These are phyloP conservation scores for Achlya hypogyna DNA, from an alignment of 352 stramenopile genomes.

Conservation along the genomic window DNA sequence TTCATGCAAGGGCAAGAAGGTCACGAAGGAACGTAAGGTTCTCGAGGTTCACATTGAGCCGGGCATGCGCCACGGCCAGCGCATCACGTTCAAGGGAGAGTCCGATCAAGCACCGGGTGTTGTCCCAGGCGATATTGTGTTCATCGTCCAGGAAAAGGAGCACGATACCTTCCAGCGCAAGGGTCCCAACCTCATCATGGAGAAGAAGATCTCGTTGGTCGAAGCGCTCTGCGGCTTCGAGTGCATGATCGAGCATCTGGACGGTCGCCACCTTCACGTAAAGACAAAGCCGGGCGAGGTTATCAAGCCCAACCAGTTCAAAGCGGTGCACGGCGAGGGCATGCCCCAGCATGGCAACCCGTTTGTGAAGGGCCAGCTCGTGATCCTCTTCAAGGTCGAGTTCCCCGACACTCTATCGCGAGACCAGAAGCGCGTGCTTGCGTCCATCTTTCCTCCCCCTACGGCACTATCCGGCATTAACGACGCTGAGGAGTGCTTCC, in stretches of 20 bases:
- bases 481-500: slow-evolving; percentile 70
- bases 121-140: slow-evolving; percentile 92
- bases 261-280: slow-evolving; percentile 87
- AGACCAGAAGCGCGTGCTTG: slow-evolving; percentile 71
- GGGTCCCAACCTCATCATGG: slow-evolving; percentile 93
- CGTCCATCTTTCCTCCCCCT: slow-evolving; percentile 45
- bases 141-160: slow-evolving; percentile 97
- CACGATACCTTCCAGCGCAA: slow-evolving; percentile 94
- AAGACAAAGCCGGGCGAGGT: slow-evolving; percentile 89
- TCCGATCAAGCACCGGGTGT: slow-evolving; percentile 92
- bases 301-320: slow-evolving; percentile 91
- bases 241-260: slow-evolving; percentile 90
- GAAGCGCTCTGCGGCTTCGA: slow-evolving; percentile 89
- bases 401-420: slow-evolving; percentile 88
- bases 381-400: slow-evolving; percentile 96
- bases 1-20: slow-evolving; percentile 89
- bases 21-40: slow-evolving; percentile 95
- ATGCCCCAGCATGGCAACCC: slow-evolving; percentile 97
- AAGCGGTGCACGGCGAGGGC: slow-evolving; percentile 92
- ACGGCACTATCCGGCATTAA: slow-evolving; percentile 33
- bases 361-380: slow-evolving; percentile 97
- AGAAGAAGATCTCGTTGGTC: slow-evolving; percentile 92
- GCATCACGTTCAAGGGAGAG: slow-evolving; percentile 96
- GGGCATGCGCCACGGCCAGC: slow-evolving; percentile 95
- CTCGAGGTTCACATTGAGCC: slow-evolving; percentile 98